Base-by-base conservation (phyloP, 345 rosid species). In the Gossypium australe region DNA sequence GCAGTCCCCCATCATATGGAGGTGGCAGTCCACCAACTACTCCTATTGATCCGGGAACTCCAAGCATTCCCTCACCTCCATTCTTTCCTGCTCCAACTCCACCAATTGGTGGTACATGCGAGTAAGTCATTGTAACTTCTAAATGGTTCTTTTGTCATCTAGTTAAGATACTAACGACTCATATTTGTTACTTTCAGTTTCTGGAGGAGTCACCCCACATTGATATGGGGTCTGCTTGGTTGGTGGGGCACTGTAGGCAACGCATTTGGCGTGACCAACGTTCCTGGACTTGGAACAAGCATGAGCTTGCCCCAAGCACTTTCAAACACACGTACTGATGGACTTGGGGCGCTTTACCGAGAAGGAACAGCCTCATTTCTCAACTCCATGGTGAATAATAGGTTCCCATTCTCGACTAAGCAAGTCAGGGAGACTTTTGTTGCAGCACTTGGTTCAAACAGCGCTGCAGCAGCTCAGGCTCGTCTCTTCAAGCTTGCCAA, bases 321-420 rank as follows among this genome's bases (percentile, higher is more conserved):
- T 69, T 87, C 98, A 53, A 91, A 92, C 84, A 80, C 85, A 3
- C 87, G 90, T 2, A 73, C 71, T 1, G 97, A 94, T 76, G 87
- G 93, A 24, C 73, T 86, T 43, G 97, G 98, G 0, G 70, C 80
- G 3, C 97, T 94, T 67, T 94, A 86, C 83, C 80, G 99, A 62
- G 95, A 96, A 92, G 99, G 97, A 14, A 89, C 97, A 55, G 99
- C 99, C 12, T 81, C 99, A 27, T 84, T 90, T 77, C 87, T 96
- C 74, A 93, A 96, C 84, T 96, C 99, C 75, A 76, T 96, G 95
- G 92, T 82, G 1, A 86, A 72, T 82, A 29, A 75, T 70, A 86
- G 67, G 83, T 96, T 96, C 80, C 88, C 97, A 70, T 86, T 82
- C 85, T 80, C 91, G 0, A 86, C 97, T 56, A 75, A 78, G 71